Base-by-base conservation (phyloP, 2,329 filamentous ascomycete genomes). In the Grosmannia serpens region DNA sequence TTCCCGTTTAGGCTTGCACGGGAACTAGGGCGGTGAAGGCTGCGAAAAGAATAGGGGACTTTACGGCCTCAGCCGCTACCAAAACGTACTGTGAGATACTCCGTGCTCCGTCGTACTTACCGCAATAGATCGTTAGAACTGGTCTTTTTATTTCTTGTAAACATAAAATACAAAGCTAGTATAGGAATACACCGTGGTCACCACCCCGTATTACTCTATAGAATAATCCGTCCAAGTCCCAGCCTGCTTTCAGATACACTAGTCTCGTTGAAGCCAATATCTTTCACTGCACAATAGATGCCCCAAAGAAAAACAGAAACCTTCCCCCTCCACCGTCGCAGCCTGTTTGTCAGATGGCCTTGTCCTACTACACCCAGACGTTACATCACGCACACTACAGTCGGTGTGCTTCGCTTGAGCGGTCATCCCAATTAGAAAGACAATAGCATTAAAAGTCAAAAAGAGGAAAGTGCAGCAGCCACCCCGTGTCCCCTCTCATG, bases 201-300 rank as follows among this genome's bases (percentile, higher is more conserved):
- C 33, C 52, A 44, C 52, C 52, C 52, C 52, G 33, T 54, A 44
- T 54, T 54, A 54, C 52, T 54, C 52, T 54, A 54, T 54, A 54
- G 52, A 41, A 54, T 38, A 54, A 15, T n/a, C 50, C 29, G 29
- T 22, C 50, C 29, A 22, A 11, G 35, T 13, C 29, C 50, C 6
- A 44, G 4, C 47, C 47, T 5, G 47, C 24, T 20, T 50, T 17
- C 47, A 29, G 47, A 11, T 17, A 17, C 46, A 15, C 24, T 26
- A 8, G 47, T 20, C 13, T 29, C 24, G n/a, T 46, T 26, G 10
- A 26, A 4, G 46, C 10, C 13, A 26, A 49, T 50, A n/a, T 44
- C 5, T 44, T 17, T 44, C 41, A 7, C n/a, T 44, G 41, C 41
- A 44, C 20, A 22, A 6, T 44, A 44, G 17, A 44, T 44, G 41